Evolutionary conservation across 208 protist genomes (phyloP), one percentile per base, ranked within the genome.

Genomic region (Trypanosoma conorhini): DNA sequence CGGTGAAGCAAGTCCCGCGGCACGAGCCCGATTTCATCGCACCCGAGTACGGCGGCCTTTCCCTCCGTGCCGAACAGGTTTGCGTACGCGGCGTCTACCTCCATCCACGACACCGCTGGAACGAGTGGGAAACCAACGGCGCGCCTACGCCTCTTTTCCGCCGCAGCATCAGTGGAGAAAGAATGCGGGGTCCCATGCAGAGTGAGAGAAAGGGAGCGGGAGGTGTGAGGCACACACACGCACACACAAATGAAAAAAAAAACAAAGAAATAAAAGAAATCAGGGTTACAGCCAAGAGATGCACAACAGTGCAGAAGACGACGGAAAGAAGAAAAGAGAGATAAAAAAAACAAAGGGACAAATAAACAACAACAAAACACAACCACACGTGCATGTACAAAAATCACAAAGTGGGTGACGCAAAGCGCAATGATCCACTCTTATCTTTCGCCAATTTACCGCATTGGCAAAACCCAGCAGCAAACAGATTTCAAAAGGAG

Each of bases 11-110:
- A 71, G 44, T 81, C 79, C 10, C 70, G 21, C 26, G 79, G 79
- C 12, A 72, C 33, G 22, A 78, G 51, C 12, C 79, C 79, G 48
- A 70, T 51, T 46, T 70, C 62, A 63, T 84, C 79, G 31, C 79
- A 84, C 21, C 75, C 79, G 17, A 84, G 55, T 21, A 84, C 79
- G 15, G 79, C 74, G 8, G 79, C 79, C 28, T 79, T 56, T 56
- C 70, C 64, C 13, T 84, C 44, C 19, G 31, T 58, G 22, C 75
- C 61, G 67, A 84, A 84, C 17, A 84, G 66, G 42, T 52, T 81
- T 10, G 69, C 62, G 48, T 72, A 84, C 46, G 62, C 61, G 7
- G 63, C 51, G 50, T 83, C 78, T 30, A 76, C 28, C 62, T 58
- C 62, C 56, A 79, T 66, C 26, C 62, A 62, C 50, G 26, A n/a